These are phyloP conservation scores for Buxus sempervirens DNA, from an alignment of 164 flowering plant species.

Conservation along the genomic window DNA sequence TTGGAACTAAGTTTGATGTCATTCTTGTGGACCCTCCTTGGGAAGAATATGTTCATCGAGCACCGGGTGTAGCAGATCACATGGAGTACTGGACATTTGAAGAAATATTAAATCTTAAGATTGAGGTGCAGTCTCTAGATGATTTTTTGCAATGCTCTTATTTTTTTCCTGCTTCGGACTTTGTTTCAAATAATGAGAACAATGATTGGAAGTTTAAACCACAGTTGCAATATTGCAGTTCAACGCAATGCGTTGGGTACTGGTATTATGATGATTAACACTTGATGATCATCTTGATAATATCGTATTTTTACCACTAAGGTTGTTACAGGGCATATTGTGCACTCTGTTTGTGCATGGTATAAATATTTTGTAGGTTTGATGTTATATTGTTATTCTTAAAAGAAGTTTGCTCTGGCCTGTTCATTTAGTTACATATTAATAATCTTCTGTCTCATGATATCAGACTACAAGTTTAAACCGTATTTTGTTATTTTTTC, in stretches of 20 bases:
- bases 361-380: neutral
- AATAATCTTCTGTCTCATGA: neutral
- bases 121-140: slow-evolving; percentile 57
- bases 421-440: neutral
- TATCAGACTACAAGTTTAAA: slow-evolving; percentile 3
- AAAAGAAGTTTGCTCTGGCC: neutral
- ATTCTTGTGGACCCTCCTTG: slow-evolving; percentile 98
- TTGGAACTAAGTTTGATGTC: slow-evolving; percentile 96
- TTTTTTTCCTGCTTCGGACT: neutral
- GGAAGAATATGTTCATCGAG: slow-evolving; percentile 99
- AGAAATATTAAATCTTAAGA: slow-evolving; percentile 87
- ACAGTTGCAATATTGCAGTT: no score
- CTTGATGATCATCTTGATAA: neutral
- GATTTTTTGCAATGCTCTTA: neutral
- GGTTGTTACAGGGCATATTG: no score
- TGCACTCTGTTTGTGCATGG: no score
- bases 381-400: neutral
- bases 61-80: slow-evolving; percentile 94
- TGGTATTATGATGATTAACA: neutral
- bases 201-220: neutral
- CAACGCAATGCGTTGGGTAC: neutral
- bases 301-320: neutral
- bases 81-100: slow-evolving; percentile 97
- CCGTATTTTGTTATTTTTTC: slow-evolving; percentile 12
- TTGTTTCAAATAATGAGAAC: no score